Evolutionary conservation across 192 early-diverging fungal genomes (phyloP).

Genomic region (Geranomyces variabilis): DNA sequence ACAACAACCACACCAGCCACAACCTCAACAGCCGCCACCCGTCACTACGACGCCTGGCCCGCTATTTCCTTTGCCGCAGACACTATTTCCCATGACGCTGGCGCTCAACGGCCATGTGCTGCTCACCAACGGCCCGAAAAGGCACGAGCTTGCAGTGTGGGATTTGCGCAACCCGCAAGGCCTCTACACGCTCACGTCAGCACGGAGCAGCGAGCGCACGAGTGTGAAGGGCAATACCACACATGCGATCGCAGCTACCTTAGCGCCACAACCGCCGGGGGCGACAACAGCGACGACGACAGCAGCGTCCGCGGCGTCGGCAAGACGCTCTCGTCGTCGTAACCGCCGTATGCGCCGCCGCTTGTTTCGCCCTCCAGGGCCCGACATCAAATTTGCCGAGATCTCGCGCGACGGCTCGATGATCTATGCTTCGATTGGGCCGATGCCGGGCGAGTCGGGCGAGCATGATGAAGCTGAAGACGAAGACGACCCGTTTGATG

Average conservation of each 20-base stretch:
- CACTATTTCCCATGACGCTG: conserved; percentile 38
- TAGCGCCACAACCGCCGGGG: no score
- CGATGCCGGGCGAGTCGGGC: no score
- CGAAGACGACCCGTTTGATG: not conserved
- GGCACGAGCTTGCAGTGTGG: conserved; percentile 35
- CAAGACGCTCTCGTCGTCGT: no score
- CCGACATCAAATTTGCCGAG: conserved; percentile 41
- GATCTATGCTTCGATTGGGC: conserved; percentile 23
- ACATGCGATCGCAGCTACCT: no score
- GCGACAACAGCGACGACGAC: no score
- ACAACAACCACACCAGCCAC: no score
- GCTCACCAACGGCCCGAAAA: conserved; percentile 41
- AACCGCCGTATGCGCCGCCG: conserved; percentile 3
- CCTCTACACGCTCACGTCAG: conserved; percentile 15
- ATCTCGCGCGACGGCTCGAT: conserved; percentile 30
- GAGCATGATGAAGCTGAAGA: not conserved
- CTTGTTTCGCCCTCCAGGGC: not conserved
- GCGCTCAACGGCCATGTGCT: conserved; percentile 39
- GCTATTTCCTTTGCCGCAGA: no score
- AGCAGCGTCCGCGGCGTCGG: no score
- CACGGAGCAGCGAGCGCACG: no score
- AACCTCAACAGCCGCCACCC: no score
- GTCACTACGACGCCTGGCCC: no score
- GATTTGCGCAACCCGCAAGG: conserved; percentile 20
- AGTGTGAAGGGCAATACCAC: not conserved